Conservation (phyloP, 2,329 filamentous ascomycete species). For the Leptographium radiaticola region DNA sequence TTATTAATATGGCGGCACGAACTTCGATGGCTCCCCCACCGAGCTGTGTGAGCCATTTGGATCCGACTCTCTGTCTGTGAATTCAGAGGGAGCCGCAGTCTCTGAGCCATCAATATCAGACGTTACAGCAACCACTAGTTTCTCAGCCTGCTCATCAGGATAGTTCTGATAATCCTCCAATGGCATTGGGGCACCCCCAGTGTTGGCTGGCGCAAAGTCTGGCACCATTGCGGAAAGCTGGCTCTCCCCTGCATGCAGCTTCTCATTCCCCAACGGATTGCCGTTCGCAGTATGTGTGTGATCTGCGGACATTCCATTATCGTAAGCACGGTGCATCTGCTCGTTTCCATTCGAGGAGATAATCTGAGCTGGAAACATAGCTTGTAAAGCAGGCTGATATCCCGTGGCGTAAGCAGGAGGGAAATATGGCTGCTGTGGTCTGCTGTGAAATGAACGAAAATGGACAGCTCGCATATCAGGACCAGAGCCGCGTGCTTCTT, state of each 20-base stretch:
- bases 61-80: constrained; percentile 4
- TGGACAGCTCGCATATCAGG: constrained; percentile 19
- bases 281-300: constrained; percentile 14
- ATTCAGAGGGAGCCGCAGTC: neutral
- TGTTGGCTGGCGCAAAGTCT: constrained; percentile 38
- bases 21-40: neutral
- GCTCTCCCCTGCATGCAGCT: constrained; percentile 26
- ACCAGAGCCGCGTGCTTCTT: constrained; percentile 61
- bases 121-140: constrained; percentile 16
- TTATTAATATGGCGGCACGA: neutral
- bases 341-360: constrained; percentile 17
- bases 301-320: neutral
- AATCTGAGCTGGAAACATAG: constrained; percentile 12
- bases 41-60: constrained; percentile 3
- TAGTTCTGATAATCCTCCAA: constrained; percentile 20
- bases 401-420: constrained; percentile 18
- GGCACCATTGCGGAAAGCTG: constrained; percentile 50
- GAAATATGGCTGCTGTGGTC: constrained; percentile 8
- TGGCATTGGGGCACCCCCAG: constrained; percentile 12
- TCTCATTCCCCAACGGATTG: constrained; percentile 25
- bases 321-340: constrained; percentile 17
- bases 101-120: constrained; percentile 8
- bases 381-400: constrained; percentile 14
- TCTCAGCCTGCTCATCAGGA: constrained; percentile 18
- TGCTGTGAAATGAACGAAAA: constrained; percentile 19